Conservation (phyloP, 2,329 filamentous ascomycete genomes). For the Aspergillus neoniger region DNA sequence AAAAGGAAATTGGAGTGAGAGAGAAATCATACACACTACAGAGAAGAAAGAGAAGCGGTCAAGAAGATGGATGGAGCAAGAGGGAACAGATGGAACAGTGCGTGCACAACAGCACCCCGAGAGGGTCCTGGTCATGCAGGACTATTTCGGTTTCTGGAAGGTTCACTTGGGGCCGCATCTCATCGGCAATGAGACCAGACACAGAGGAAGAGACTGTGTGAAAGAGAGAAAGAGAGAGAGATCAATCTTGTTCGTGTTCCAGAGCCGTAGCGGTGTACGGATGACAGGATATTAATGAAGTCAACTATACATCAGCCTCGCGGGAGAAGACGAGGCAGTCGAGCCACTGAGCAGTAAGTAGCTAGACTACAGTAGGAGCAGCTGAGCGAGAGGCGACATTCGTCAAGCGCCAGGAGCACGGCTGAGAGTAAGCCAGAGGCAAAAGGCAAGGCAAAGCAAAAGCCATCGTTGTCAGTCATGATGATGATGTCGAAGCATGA, state of each 20-base stretch:
- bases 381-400: background rate
- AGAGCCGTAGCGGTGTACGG: conserved; percentile 6
- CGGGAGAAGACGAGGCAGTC: background rate
- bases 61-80: conserved; percentile 4
- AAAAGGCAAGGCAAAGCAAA: background rate
- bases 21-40: background rate
- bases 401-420: too few relatives aligned
- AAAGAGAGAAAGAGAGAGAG: background rate
- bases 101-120: background rate
- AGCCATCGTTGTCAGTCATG: too few relatives aligned
- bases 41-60: conserved; percentile 15
- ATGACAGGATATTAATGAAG: background rate
- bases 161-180: background rate
- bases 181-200: background rate
- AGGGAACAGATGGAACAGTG: background rate
- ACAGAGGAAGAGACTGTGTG: background rate
- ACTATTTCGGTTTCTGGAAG: conserved; percentile 6
- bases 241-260: background rate
- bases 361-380: background rate
- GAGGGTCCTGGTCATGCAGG: background rate
- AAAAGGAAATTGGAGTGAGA: conserved; percentile 5
- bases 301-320: conserved; percentile 6
- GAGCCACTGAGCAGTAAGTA: background rate
- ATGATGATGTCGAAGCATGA: too few relatives aligned
- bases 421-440: background rate